Percentiles rank a stretch among this genome's conserved stretches.
phyloP scores from a whole-genome alignment of 2,329 filamentous ascomycete species.

The Calonectria honghensis region DNA sequence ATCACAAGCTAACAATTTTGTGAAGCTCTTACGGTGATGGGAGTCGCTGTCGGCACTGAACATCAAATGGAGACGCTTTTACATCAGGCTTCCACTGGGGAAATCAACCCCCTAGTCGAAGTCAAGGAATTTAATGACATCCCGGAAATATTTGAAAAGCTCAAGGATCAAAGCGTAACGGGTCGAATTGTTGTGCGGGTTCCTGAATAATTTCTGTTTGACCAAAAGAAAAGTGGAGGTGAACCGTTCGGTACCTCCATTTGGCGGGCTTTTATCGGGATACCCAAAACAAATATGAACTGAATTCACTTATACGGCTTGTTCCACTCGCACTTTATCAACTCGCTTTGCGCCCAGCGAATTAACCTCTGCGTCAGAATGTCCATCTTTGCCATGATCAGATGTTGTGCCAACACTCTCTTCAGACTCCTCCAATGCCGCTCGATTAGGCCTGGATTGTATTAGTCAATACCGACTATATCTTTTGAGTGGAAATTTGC shows the following conservation, averaged over 20 bases:
- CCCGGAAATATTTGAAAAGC: slow-evolving; percentile 21
- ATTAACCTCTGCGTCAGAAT: slow-evolving; percentile 22
- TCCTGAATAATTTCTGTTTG: slow-evolving; percentile 20
- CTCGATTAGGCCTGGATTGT: slow-evolving; percentile 1
- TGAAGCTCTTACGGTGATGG: slow-evolving; percentile 43
- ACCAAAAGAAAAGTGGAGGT: background rate
- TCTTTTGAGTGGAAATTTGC: background rate
- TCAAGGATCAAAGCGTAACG: slow-evolving; percentile 39
- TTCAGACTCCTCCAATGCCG: slow-evolving; percentile 1
- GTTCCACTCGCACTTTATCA: background rate
- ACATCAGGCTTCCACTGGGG: slow-evolving; percentile 19
- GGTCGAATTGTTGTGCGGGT: slow-evolving; percentile 48
- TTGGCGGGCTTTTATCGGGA: background rate
- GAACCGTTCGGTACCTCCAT: background rate
- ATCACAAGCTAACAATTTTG: background rate
- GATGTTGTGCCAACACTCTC: background rate
- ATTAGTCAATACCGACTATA: background rate
- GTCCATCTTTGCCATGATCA: slow-evolving; percentile 1
- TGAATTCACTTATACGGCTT: background rate
- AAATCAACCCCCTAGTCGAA: slow-evolving; percentile 30
- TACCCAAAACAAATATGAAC: background rate
- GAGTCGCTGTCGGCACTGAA: slow-evolving; percentile 48
- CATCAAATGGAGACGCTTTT: slow-evolving; percentile 46
- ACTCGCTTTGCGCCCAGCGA: background rate
- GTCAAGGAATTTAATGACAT: slow-evolving; percentile 42